Percentiles rank a stretch among this genome's conserved stretches.
These are phyloP conservation scores for Rhododendron kiyosumense DNA, from an alignment of 148 eudicot genomes.

Conservation along the genomic window DNA sequence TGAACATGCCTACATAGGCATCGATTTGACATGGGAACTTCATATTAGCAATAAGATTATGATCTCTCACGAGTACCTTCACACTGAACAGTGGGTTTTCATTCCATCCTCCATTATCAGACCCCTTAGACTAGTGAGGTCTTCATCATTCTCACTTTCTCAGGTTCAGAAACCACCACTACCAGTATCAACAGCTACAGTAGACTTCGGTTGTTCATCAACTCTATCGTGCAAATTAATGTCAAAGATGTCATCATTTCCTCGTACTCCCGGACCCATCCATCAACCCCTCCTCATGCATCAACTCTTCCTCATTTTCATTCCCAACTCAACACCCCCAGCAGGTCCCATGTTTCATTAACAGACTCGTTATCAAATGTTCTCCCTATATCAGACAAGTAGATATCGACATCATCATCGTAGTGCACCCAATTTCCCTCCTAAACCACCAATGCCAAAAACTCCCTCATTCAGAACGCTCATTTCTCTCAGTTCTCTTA, in stretches of 20 bases:
- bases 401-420: background rate
- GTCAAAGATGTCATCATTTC: background rate
- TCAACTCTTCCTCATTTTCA: background rate
- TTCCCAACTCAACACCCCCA: background rate
- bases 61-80: background rate
- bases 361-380: background rate
- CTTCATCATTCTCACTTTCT: background rate
- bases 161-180: background rate
- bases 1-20: background rate
- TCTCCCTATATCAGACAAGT: background rate
- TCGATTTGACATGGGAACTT: background rate
- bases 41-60: background rate
- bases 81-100: background rate
- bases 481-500: background rate
- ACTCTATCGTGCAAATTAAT: background rate
- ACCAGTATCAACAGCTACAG: background rate
- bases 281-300: background rate
- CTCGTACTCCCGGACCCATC: background rate
- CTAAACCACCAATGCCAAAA: background rate
- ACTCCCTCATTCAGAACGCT: background rate
- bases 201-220: background rate
- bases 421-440: background rate
- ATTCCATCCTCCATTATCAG: background rate
- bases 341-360: background rate
- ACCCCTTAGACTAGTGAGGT: background rate